Conservation (phyloP, 805 yeast species). For the Yamadazyma nakazawae region DNA sequence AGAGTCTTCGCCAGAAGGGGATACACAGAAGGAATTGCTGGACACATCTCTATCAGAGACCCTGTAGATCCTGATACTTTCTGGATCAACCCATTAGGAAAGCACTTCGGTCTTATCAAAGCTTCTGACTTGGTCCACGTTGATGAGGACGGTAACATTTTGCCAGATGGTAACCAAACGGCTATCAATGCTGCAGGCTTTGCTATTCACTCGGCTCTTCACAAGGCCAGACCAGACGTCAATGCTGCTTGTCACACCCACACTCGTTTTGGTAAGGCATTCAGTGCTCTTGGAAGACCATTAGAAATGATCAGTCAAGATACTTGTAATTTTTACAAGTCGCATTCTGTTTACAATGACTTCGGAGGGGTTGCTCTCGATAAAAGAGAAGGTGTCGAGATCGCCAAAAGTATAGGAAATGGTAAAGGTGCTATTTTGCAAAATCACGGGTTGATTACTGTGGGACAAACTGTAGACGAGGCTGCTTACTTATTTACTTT, state of each 20-base stretch:
- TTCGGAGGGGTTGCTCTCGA: conserved; percentile 75
- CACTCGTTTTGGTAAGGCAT: conserved; percentile 39
- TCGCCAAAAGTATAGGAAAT: conserved; percentile 28
- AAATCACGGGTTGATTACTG: conserved; percentile 35
- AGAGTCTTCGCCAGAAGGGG: conserved; percentile 78
- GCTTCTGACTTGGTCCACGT: conserved; percentile 41
- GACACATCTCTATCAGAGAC: conserved; percentile 83
- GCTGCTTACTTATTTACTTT: conserved; percentile 34
- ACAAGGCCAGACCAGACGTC: conserved; percentile 37
- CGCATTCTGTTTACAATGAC: conserved; percentile 60
- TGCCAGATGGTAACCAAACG: conserved; percentile 37
- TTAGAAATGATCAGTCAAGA: conserved; percentile 83
- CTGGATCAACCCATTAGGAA: conserved; percentile 89
- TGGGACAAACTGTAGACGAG: conserved; percentile 34
- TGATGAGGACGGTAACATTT: conserved; percentile 33
- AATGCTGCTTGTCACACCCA: conserved; percentile 43
- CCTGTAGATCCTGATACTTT: conserved; percentile 78
- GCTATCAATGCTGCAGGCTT: conserved; percentile 43
- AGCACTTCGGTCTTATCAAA: conserved; percentile 53
- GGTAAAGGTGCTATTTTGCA: conserved; percentile 32
- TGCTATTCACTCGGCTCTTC: conserved; percentile 39
- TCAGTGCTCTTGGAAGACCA: conserved; percentile 32
- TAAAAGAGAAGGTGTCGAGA: conserved; percentile 27
- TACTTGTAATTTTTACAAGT: conserved; percentile 61
- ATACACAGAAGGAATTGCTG: conserved; percentile 75